These are phyloP conservation scores for Arthroderma uncinatum DNA, from an alignment of 2,329 filamentous ascomycete species.

Conservation along the genomic window DNA sequence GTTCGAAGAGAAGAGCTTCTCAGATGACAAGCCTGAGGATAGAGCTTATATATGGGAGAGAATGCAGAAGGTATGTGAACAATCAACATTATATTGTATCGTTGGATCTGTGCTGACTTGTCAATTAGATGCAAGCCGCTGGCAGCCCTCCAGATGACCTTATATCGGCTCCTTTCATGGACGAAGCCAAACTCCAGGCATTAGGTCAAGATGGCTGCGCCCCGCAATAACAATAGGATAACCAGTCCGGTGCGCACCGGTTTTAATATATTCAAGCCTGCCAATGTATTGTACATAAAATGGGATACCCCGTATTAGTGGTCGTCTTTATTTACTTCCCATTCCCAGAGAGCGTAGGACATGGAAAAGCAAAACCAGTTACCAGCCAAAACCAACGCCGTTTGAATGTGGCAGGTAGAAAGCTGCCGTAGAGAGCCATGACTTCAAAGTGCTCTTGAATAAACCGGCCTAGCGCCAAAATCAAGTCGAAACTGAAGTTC, in stretches of 20 bases:
- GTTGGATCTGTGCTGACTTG: slow-evolving; percentile 12
- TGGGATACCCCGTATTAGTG: not conserved
- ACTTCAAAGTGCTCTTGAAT: not conserved
- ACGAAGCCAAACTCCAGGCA: slow-evolving; percentile 74
- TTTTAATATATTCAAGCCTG: not conserved
- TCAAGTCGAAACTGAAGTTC: too few relatives aligned
- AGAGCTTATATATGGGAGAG: slow-evolving; percentile 88
- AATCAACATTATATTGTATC: not conserved
- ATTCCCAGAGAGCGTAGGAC: not conserved
- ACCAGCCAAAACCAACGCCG: too few relatives aligned
- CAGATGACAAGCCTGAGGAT: slow-evolving; percentile 68
- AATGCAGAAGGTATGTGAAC: slow-evolving; percentile 76
- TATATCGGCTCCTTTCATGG: slow-evolving; percentile 47
- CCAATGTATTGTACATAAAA: not conserved
- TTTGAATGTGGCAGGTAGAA: not conserved
- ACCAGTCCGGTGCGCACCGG: not conserved
- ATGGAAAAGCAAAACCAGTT: not conserved
- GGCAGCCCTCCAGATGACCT: slow-evolving; percentile 84
- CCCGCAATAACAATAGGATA: slow-evolving; percentile 40
- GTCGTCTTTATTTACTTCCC: not conserved
- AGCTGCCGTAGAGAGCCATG: not conserved
- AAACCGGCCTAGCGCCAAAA: too few relatives aligned
- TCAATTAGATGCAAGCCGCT: slow-evolving; percentile 79
- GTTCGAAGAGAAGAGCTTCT: slow-evolving; percentile 74
- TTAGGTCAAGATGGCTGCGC: slow-evolving; percentile 50